These are phyloP conservation scores for Westerdykella aurantiaca DNA, from an alignment of 2,329 filamentous ascomycete species.

Conservation along the genomic window DNA sequence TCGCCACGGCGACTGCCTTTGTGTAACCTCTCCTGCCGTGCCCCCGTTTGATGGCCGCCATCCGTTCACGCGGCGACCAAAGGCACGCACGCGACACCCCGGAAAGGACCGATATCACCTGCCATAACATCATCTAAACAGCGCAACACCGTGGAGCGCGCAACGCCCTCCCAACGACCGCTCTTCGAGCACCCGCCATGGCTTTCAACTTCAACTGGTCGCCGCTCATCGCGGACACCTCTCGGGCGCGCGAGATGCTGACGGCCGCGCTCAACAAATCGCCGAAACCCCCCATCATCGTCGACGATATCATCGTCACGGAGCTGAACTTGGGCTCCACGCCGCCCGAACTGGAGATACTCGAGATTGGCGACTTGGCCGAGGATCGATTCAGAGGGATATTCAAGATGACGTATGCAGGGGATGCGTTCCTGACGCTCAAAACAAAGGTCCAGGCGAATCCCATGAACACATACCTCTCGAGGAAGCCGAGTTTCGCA, in stretches of 20 bases:
- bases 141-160: slow-evolving; percentile 12
- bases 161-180: slow-evolving; percentile 11
- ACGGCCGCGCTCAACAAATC: slow-evolving; percentile 96
- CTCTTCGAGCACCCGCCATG: slow-evolving; percentile 52
- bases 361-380: slow-evolving; percentile 95
- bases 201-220: slow-evolving; percentile 99
- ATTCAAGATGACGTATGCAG: slow-evolving; percentile 98
- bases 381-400: slow-evolving; percentile 97
- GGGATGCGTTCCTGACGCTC: slow-evolving; percentile 90
- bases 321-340: slow-evolving; percentile 95
- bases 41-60: slow-evolving; percentile 12
- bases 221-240: slow-evolving; percentile 90
- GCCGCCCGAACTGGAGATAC: slow-evolving; percentile 89
- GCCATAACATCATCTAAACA: slow-evolving; percentile 12
- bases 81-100: slow-evolving; percentile 36
- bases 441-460: slow-evolving; percentile 97
- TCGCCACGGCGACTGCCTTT: slow-evolving; percentile 1
- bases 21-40: slow-evolving; percentile 6
- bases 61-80: slow-evolving; percentile 31
- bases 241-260: slow-evolving; percentile 85
- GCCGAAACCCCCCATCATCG: slow-evolving; percentile 95
- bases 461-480: slow-evolving; percentile 90
- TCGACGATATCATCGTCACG: slow-evolving; percentile 97
- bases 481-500: slow-evolving; percentile 84
- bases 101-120: slow-evolving; percentile 13